Base-by-base conservation (phyloP, 345 rosid genomes). In the Raphanus raphanistrum region DNA sequence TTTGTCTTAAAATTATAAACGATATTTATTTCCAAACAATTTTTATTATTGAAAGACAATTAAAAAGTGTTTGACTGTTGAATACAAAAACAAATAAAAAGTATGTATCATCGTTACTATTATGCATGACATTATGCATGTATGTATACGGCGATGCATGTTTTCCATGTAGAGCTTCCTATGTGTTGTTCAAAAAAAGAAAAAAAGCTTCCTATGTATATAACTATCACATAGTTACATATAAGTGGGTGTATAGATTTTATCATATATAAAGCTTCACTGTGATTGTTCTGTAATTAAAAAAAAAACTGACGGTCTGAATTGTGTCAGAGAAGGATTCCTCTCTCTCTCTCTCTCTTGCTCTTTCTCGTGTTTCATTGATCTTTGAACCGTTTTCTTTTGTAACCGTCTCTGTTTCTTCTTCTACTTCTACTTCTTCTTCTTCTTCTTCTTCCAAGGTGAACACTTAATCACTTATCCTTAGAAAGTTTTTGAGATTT, bases 271-370 rank as follows among this genome's bases (percentile, higher is more conserved):
- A 59, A 65, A 48, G 55, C 69, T 66, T 67, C 69, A 66, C 63
- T 59, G 8, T 43, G 52, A 66, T n/a, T 50, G 57, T 50, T 41
- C 55, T 50, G 55, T 50, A 15, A 50, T 50, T 50, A 50, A 50
- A 58, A 29, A 35, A 3, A 12, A 31, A 28, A 50, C 21, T 2
- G 29, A 70, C 75, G 75, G 71, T 65, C 68, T 72, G 21, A 69
- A 50, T 73, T 79, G 65, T 79, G 78, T 79, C 78, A 73, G 82
- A 67, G 58, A 68, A 76, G 28, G 32, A 38, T 75, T 59, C 33
- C 75, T 60, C 58, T 70, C 72, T 63, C 28, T n/a, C 75, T 60
- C 58, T 70, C 72, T 71, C 25, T 71, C 4, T 71, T 16, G 11
- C 48, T 75, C 54, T 68, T 33, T 71, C 65, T 62, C 60, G 70